A percentile compares a stretch with the other conserved stretches of the same genome.
These are phyloP conservation scores for Penicillium maclennaniae DNA, from an alignment of 495 filamentous ascomycete genomes.

Conservation along the genomic window DNA sequence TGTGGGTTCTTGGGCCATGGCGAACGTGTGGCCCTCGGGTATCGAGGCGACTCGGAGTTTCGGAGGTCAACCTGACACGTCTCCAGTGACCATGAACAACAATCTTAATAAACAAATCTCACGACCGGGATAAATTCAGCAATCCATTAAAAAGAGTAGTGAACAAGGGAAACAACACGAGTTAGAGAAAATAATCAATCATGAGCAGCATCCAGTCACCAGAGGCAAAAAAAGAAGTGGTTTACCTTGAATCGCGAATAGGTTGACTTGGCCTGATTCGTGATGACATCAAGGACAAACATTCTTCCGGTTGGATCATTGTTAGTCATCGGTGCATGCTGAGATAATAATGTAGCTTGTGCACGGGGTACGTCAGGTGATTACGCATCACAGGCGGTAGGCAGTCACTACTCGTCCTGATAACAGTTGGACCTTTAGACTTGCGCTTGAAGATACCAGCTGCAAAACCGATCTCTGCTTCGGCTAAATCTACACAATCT, in stretches of 20 bases:
- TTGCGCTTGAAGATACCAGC: not conserved
- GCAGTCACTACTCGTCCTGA: constrained; percentile 9
- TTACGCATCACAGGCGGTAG: constrained; percentile 10
- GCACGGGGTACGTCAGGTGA: constrained; percentile 10
- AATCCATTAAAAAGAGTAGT: constrained; percentile 19
- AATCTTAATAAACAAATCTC: constrained; percentile 16
- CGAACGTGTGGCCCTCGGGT: constrained; percentile 8
- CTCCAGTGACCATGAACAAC: constrained; percentile 29
- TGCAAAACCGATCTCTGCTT: not conserved
- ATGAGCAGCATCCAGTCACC: constrained; percentile 7
- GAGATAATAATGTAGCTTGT: not conserved
- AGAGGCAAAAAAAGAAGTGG: constrained; percentile 3
- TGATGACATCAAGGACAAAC: constrained; percentile 2
- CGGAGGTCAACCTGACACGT: constrained; percentile 29
- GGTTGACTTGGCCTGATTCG: constrained; percentile 7
- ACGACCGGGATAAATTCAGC: constrained; percentile 5
- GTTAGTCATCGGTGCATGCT: constrained; percentile 2
- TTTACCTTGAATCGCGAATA: constrained; percentile 10
- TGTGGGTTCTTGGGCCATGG: constrained; percentile 23
- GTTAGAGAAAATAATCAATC: constrained; percentile 13
- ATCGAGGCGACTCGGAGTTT: constrained; percentile 5
- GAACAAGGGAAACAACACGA: constrained; percentile 3
- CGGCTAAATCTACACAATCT: not conserved
- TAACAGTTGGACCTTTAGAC: not conserved
- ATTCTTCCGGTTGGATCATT: constrained; percentile 10